Base-by-base conservation (phyloP, 83 land plant species). In the Picea abies region DNA sequence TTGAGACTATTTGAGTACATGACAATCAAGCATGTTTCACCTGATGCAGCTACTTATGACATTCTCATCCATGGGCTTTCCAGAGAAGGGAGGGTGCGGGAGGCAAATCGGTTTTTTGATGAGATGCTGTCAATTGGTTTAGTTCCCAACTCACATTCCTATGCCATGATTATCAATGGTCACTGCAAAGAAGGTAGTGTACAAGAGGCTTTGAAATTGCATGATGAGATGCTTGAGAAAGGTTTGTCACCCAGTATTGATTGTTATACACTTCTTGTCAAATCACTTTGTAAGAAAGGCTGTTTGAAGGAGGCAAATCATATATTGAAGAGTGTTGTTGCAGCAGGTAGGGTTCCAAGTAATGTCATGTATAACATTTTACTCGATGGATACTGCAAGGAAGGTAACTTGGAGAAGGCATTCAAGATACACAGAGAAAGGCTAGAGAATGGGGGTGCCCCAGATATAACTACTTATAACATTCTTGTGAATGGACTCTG, bases 321-420 rank as follows among this genome's bases (percentile, higher is more conserved):
- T 58, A 58, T 58, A 58, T 15, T 58, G 60, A 58, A 85, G 67
- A 86, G 84, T 23, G 83, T 91, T 79, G 88, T 85, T 62, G 78
- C 78, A 41, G 56, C 76, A 29, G 82, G 82, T n/a, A 68, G 89
- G 14, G 80, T 64, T 14, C 90, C 92, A 6, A 91, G 91, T 79
- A 52, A 86, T 10, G 84, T 89, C 41, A 93, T 93, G 15, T 93
- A 80, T 81, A 41, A 80, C 44, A 86, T 91, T 56, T 80, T 93
- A 26, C 89, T 93, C 39, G 75, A 3, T 49, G 94, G 94, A 16
- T 87, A 92, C 52, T 92, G 93, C 84, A 87, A 83, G 82, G 87
- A 85, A 47, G 77, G 86, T 20, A 84, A 92, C 66, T 62, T 89
- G 0, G 91, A 90, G 47, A 81, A 90, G 56, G 94, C 91, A 29